Evolutionary conservation across 2,329 filamentous ascomycete genomes (phyloP).

Genomic region (Paecilomyces formosus): DNA sequence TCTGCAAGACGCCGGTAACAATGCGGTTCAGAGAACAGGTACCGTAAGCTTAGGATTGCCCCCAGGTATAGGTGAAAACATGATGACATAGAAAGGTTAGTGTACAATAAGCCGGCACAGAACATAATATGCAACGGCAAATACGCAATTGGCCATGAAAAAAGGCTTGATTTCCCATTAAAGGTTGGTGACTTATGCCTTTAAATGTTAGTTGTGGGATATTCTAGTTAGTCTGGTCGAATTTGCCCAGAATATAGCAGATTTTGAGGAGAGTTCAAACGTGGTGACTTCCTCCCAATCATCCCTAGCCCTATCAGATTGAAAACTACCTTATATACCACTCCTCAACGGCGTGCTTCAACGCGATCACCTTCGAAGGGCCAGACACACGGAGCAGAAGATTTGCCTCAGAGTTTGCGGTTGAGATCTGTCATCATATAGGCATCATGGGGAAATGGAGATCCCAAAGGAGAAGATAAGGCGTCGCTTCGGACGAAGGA

Average conservation of each 20-base stretch:
- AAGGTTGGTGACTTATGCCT: neutral
- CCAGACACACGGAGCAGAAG: conserved; percentile 23
- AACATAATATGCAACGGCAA: neutral
- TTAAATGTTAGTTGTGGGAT: neutral
- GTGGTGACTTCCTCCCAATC: neutral
- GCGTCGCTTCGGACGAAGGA: neutral
- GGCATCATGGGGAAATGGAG: conserved; percentile 1
- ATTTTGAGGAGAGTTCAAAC: neutral
- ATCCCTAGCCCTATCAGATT: conserved; percentile 27
- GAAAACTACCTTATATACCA: conserved; percentile 34
- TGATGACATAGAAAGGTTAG: neutral
- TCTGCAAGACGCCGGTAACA: neutral
- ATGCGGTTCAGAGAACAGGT: neutral
- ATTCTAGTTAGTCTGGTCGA: neutral
- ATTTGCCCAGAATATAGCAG: neutral
- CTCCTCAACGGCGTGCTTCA: conserved; percentile 31
- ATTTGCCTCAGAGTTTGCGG: conserved; percentile 20
- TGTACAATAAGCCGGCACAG: neutral
- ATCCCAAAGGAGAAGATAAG: neutral
- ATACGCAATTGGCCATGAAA: too few relatives aligned
- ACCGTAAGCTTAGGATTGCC: neutral
- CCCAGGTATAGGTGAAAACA: neutral
- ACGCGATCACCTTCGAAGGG: conserved; percentile 20
- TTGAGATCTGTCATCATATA: conserved; percentile 21
- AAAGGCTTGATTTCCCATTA: too few relatives aligned